phyloP scores from a whole-genome alignment of 2,329 filamentous ascomycete genomes.

The Alternaria sp. region DNA sequence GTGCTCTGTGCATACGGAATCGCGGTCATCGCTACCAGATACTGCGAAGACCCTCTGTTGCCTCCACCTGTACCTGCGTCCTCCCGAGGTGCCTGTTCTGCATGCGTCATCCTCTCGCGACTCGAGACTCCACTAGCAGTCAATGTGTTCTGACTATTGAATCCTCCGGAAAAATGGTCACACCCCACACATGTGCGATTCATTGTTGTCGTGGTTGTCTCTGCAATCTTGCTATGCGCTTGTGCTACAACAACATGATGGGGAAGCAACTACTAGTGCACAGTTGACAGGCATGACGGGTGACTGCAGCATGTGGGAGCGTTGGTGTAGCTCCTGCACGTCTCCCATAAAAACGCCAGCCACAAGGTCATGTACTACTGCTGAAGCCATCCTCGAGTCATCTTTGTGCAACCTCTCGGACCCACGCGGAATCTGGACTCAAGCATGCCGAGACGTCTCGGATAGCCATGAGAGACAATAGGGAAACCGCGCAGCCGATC shows the following conservation, averaged over 20 bases:
- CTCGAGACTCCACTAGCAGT: background rate
- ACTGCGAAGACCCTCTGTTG: background rate
- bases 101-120: conserved; percentile 7
- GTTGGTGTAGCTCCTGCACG: conserved; percentile 13
- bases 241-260: conserved; percentile 5
- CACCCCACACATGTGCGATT: conserved; percentile 2
- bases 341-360: background rate
- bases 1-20: conserved; percentile 14
- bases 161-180: background rate
- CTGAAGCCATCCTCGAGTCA: conserved; percentile 4
- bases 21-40: background rate
- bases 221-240: background rate
- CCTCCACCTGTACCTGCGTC: background rate
- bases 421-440: background rate
- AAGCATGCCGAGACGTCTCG: background rate
- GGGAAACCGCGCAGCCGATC: background rate
- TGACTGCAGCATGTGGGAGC: conserved; percentile 3
- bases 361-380: conserved; percentile 12
- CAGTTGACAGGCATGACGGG: conserved; percentile 16
- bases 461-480: background rate
- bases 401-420: background rate
- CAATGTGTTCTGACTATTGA: conserved; percentile 3
- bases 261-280: conserved; percentile 12
- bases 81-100: background rate
- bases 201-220: background rate